phyloP scores from a whole-genome alignment of 495 filamentous ascomycete species.

The Lophiotrema nucula region DNA sequence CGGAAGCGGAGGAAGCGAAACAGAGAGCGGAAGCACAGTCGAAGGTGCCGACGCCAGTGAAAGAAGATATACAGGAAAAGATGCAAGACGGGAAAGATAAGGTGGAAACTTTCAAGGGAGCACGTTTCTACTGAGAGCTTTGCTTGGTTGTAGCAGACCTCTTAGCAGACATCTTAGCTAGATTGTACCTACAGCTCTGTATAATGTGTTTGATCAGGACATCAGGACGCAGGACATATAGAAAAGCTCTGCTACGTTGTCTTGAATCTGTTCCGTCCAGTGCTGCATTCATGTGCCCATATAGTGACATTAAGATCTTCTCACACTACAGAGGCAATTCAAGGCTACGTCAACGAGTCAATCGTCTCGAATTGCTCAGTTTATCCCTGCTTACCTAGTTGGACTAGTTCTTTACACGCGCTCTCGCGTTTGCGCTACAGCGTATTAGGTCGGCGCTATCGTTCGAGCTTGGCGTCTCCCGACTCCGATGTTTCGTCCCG shows the following conservation, averaged over 20 bases:
- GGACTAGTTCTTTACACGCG: not conserved
- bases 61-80: not conserved
- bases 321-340: too few relatives aligned
- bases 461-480: not conserved
- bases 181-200: too few relatives aligned
- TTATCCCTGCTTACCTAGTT: too few relatives aligned
- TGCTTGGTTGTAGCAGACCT: not conserved
- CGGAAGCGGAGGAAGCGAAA: conserved; percentile 24
- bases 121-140: conserved; percentile 25
- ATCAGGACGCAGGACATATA: too few relatives aligned
- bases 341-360: too few relatives aligned
- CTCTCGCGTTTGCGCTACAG: not conserved
- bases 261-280: not conserved
- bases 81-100: conserved; percentile 6
- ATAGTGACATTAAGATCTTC: not conserved
- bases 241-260: not conserved
- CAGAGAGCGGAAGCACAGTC: conserved; percentile 3
- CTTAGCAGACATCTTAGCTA: too few relatives aligned
- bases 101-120: conserved; percentile 23
- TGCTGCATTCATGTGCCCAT: not conserved
- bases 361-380: too few relatives aligned
- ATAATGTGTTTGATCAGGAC: too few relatives aligned
- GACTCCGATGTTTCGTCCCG: not conserved
- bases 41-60: not conserved
- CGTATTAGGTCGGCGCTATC: not conserved